phyloP scores from a whole-genome alignment of 306 rosid species.

The Parietaria judaica region DNA sequence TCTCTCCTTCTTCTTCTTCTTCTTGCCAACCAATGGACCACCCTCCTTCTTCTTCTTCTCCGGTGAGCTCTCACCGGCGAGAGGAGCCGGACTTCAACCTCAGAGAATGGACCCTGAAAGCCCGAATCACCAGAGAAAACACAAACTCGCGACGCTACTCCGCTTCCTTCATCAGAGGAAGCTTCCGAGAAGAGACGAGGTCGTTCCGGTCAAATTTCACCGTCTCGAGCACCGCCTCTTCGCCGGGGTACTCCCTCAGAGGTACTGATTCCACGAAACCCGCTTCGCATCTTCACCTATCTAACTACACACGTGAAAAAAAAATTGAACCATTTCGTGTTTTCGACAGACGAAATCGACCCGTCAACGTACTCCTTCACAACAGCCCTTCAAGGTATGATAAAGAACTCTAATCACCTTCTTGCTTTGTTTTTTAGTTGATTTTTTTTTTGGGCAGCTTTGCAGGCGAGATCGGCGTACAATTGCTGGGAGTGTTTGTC shows the following conservation, averaged over 20 bases:
- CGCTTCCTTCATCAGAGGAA: conserved; percentile 77
- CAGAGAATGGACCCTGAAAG: conserved; percentile 58
- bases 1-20: too few species aligned
- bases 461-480: conserved; percentile 62
- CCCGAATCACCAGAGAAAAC: conserved; percentile 42
- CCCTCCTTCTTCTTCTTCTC: background rate
- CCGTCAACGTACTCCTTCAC: conserved; percentile 90
- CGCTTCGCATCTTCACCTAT: background rate
- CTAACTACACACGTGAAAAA: background rate
- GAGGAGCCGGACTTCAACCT: conserved; percentile 68
- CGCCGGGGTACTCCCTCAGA: conserved; percentile 70
- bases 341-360: conserved; percentile 76
- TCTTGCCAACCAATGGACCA: background rate
- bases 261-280: conserved; percentile 27
- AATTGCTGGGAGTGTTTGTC: conserved; percentile 68
- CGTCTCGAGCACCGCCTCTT: conserved; percentile 85
- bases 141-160: conserved; percentile 66
- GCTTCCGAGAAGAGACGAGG: conserved; percentile 71
- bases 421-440: background rate
- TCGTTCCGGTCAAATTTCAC: conserved; percentile 77
- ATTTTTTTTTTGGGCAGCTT: conserved; percentile 38
- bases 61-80: conserved; percentile 26
- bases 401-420: background rate
- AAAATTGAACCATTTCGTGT: background rate
- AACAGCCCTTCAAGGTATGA: conserved; percentile 69